phyloP scores from a whole-genome alignment of 805 yeast species.

The Myxozyma udenii region DNA sequence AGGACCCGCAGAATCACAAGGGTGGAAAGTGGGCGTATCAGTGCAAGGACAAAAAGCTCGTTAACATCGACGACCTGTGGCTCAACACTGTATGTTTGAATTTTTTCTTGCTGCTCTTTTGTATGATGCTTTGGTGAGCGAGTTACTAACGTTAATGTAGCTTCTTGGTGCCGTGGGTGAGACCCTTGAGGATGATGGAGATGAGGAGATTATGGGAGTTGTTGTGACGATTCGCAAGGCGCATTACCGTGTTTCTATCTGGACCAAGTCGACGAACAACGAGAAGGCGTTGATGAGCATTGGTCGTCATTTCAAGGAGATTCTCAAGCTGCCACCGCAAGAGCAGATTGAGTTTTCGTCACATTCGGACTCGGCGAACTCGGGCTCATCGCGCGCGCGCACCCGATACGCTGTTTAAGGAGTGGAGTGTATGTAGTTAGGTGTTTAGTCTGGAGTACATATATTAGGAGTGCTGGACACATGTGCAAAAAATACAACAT shows the following conservation, averaged over 20 bases:
- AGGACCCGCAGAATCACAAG: slow-evolving; percentile 75
- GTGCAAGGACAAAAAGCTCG: slow-evolving; percentile 55
- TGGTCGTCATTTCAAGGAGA: slow-evolving; percentile 76
- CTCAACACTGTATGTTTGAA: slow-evolving; percentile 57
- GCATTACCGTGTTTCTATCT: slow-evolving; percentile 79
- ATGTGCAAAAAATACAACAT: too few species aligned
- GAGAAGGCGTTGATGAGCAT: slow-evolving; percentile 57
- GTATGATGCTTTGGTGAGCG: neutral
- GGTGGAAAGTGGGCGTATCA: slow-evolving; percentile 95
- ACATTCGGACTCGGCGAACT: slow-evolving; percentile 28
- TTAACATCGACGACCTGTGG: slow-evolving; percentile 86
- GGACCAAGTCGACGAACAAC: slow-evolving; percentile 80
- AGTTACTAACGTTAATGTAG: slow-evolving; percentile 1
- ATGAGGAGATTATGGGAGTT: slow-evolving; percentile 87
- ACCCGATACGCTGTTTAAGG: slow-evolving; percentile 15
- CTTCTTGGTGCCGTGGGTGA: slow-evolving; percentile 90
- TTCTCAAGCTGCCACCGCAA: slow-evolving; percentile 67
- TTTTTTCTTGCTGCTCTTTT: neutral
- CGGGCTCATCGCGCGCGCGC: slow-evolving; percentile 30
- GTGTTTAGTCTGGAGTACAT: too few species aligned
- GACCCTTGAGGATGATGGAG: slow-evolving; percentile 77
- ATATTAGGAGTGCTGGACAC: too few species aligned
- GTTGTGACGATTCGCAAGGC: slow-evolving; percentile 84
- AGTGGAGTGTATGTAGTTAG: neutral
- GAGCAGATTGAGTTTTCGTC: slow-evolving; percentile 74